phyloP scores from a whole-genome alignment of 441 rosid genomes.

The Pelargonium myrrhifolium region DNA sequence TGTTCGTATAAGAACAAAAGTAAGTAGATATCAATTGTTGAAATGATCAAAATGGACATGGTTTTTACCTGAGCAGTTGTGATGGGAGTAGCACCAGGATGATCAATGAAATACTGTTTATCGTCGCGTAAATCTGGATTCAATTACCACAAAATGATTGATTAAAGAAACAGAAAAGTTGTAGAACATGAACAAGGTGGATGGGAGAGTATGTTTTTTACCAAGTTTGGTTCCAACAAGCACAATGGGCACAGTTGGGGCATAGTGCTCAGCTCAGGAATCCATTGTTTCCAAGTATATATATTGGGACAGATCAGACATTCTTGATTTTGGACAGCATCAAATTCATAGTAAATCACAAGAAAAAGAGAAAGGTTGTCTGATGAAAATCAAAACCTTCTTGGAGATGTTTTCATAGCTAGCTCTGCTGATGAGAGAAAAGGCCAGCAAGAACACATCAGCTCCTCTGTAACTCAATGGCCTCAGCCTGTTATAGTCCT shows the following conservation, averaged over 20 bases:
- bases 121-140: slow-evolving; percentile 72
- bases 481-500: slow-evolving; percentile 79
- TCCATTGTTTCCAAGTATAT: slow-evolving; percentile 43
- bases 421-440: slow-evolving; percentile 88
- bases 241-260: slow-evolving; percentile 74
- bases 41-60: no score
- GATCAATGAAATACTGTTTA: slow-evolving; percentile 54
- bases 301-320: neutral
- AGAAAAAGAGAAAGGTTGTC: neutral
- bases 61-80: slow-evolving; percentile 50
- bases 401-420: slow-evolving; percentile 91
- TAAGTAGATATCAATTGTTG: no score
- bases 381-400: slow-evolving; percentile 31
- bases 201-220: slow-evolving; percentile 12
- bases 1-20: no score
- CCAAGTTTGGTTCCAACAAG: slow-evolving; percentile 92
- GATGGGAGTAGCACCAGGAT: slow-evolving; percentile 58
- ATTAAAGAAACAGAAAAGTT: neutral
- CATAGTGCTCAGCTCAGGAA: slow-evolving; percentile 82
- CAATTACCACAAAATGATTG: neutral
- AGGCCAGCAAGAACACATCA: slow-evolving; percentile 79
- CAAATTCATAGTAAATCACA: neutral
- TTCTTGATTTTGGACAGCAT: neutral
- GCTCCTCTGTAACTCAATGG: slow-evolving; percentile 95
- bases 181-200: neutral